Conservation (phyloP, 306 rosid species). For the Hylodesmum podocarpum region DNA sequence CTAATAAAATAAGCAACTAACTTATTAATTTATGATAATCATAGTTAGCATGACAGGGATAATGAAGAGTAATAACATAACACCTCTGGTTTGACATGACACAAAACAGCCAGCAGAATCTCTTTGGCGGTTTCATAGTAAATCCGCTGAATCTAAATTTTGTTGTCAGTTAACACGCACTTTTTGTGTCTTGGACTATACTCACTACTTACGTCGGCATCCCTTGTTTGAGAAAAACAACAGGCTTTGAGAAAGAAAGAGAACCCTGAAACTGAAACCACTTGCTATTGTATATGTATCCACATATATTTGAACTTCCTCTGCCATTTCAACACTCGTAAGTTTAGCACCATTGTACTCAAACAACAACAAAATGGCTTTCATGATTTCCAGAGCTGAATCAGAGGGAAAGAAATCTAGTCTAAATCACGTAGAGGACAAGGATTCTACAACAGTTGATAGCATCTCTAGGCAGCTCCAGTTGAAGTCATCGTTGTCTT, state of each 20-base stretch:
- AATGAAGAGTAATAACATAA: neutral
- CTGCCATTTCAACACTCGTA: neutral
- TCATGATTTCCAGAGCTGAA: conserved; percentile 32
- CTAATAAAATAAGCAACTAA: no score
- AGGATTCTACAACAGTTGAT: conserved; percentile 9
- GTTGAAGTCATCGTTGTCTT: conserved; percentile 44
- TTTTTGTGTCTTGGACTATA: conserved; percentile 11
- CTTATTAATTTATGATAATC: no score
- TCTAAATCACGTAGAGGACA: conserved; percentile 7
- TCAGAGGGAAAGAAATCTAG: conserved; percentile 35
- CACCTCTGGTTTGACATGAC: neutral
- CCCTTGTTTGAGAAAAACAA: conserved; percentile 48
- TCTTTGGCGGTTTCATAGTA: conserved; percentile 21
- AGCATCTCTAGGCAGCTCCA: conserved; percentile 52
- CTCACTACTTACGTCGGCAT: neutral
- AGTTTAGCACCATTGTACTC: neutral
- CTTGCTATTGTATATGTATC: conserved; percentile 21
- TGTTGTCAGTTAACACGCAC: neutral
- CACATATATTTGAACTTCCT: conserved; percentile 7
- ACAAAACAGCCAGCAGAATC: conserved; percentile 28
- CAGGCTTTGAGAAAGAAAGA: conserved; percentile 35
- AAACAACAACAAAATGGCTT: conserved; percentile 36
- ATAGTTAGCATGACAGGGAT: neutral
- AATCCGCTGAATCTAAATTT: neutral
- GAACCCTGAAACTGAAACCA: conserved; percentile 45